Base-by-base conservation (phyloP, 2,329 filamentous ascomycete species). In the Tolypocladium ophioglossoides region DNA sequence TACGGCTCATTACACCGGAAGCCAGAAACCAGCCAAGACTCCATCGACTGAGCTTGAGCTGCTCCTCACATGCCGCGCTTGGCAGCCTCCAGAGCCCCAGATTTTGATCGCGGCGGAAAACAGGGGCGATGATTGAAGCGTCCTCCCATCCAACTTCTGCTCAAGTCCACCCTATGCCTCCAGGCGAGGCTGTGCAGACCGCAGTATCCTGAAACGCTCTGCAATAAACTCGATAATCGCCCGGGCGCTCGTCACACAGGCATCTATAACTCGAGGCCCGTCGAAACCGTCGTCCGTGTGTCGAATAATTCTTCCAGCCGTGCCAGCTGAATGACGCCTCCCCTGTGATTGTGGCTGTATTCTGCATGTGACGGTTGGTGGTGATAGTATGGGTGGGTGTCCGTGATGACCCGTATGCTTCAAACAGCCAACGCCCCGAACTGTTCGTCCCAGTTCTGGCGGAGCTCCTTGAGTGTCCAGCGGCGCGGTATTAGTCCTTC, bases 401-500 rank as follows among this genome's bases (percentile, higher is more conserved):
- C 22, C 24, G 8, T 30, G 7, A 30, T 30, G 24, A 9, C 18
- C 16, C 12, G 27, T 6, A 12, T 46, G 44, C 44, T n/a, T 18
- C 14, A 11, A 11, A 20, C 4, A 27, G 44, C 18, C 18, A 10
- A 20, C 27, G 44, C 27, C 44, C 44, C 18, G 44, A 20, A 20
- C 18, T 32, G 44, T 12, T 27, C 41, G 14, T 7, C 14, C 16
- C 41, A 4, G n/a, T 30, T 30, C 16, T 8, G 16, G 16, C 44
- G 44, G 18, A 39, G 38, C 16, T 30, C 3, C 3, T 41, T 12
- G n/a, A 3, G 16, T 39, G 14, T 10, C 40, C 30, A 52, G 12
- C 20, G 16, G 14, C 20, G 1, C 11, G 30, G 20, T 16, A n/a
- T 47, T 54, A 58, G 12, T 63, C 59, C 52, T 58, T 58, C 9